Conservation (phyloP, 2,329 filamentous ascomycete species). For the Colletotrichum kahawae region DNA sequence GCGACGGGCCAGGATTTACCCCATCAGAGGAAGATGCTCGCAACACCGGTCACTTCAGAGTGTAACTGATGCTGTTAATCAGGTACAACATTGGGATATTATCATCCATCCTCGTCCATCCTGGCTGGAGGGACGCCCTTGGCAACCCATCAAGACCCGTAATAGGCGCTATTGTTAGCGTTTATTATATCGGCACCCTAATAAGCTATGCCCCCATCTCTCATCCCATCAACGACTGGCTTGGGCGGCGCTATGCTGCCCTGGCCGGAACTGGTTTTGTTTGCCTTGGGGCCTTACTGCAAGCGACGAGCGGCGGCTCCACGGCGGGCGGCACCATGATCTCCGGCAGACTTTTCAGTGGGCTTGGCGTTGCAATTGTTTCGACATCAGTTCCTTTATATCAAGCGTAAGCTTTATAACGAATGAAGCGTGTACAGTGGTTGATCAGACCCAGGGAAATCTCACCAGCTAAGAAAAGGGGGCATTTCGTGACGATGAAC, state of each 20-base stretch:
- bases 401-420: conserved; percentile 47
- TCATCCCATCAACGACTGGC: conserved; percentile 52
- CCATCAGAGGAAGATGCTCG: neutral
- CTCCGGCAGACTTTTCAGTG: conserved; percentile 55
- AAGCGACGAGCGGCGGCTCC: conserved; percentile 46
- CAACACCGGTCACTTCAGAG: neutral
- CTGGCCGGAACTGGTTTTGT: conserved; percentile 50
- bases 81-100: conserved; percentile 65
- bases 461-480: conserved; percentile 56
- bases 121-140: conserved; percentile 55
- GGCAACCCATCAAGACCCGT: conserved; percentile 44
- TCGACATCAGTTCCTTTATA: conserved; percentile 63
- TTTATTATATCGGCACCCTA: conserved; percentile 64
- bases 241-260: conserved; percentile 58
- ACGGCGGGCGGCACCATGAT: conserved; percentile 53
- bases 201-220: conserved; percentile 59
- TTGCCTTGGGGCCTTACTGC: conserved; percentile 53
- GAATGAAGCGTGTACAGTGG: neutral
- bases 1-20: neutral
- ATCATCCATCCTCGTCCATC: conserved; percentile 60
- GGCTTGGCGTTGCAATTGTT: conserved; percentile 58
- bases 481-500: conserved; percentile 63
- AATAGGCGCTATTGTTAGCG: conserved; percentile 58
- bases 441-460: conserved; percentile 49
- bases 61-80: neutral